A percentile compares a stretch with the other conserved stretches of the same genome.
Evolutionary conservation across 2,329 filamentous ascomycete genomes (phyloP).

Genomic region (Aureobasidium leucospermi): DNA sequence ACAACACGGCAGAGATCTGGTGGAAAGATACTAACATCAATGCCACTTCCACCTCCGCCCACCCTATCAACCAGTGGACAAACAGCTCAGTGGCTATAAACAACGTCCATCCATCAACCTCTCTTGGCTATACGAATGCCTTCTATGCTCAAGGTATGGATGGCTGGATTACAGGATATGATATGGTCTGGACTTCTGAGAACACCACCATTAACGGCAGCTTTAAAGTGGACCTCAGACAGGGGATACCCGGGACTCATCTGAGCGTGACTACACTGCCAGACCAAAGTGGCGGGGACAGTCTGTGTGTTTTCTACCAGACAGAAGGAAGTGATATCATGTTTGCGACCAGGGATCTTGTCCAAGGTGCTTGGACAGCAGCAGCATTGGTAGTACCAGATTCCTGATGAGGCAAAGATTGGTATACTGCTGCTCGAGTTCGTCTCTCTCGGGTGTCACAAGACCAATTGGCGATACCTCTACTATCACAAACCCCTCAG

Average conservation of each 20-base stretch:
- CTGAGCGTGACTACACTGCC: slow-evolving; percentile 32
- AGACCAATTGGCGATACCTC: no score
- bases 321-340: slow-evolving; percentile 24
- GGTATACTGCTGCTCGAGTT: no score
- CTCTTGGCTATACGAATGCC: slow-evolving; percentile 36
- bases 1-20: slow-evolving; percentile 34
- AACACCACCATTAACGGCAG: slow-evolving; percentile 28
- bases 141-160: slow-evolving; percentile 32
- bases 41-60: slow-evolving; percentile 22
- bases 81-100: slow-evolving; percentile 26
- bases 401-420: not conserved
- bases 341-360: slow-evolving; percentile 24
- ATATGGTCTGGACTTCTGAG: slow-evolving; percentile 32
- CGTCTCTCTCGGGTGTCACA: not conserved
- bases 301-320: slow-evolving; percentile 29
- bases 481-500: no score
- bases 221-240: slow-evolving; percentile 28
- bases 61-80: slow-evolving; percentile 36
- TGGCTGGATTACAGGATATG: slow-evolving; percentile 32
- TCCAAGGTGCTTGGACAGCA: slow-evolving; percentile 24
- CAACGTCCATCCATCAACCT: slow-evolving; percentile 32
- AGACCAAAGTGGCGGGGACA: slow-evolving; percentile 24
- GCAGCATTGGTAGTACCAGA: slow-evolving; percentile 9
- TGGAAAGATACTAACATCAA: slow-evolving; percentile 39
- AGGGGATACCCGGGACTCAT: slow-evolving; percentile 34